A percentile compares a stretch with the other conserved stretches of the same genome.
Conservation (phyloP, 495 filamentous ascomycete species). For the Penicillium antarcticum region DNA sequence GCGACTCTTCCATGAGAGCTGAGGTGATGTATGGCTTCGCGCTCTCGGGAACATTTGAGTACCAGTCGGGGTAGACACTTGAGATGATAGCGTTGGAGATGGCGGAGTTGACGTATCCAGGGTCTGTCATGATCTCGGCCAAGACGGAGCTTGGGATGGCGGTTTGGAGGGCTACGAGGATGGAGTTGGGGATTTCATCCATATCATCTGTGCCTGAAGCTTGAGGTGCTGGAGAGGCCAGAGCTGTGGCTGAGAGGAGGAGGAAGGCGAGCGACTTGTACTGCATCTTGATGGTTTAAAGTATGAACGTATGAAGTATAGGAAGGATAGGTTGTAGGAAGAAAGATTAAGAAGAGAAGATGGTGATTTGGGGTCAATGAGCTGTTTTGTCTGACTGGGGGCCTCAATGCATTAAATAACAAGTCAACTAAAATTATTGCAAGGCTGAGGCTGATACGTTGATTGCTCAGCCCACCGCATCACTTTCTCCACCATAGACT, state of each 20-base stretch:
- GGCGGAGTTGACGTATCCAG: constrained; percentile 2
- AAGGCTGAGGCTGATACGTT: not conserved
- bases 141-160: constrained; percentile 15
- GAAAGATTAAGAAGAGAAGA: not conserved
- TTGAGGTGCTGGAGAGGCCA: constrained; percentile 16
- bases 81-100: constrained; percentile 10
- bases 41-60: constrained; percentile 17
- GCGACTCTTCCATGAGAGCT: constrained; percentile 10
- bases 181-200: constrained; percentile 6
- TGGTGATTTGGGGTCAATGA: not conserved
- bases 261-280: constrained; percentile 18
- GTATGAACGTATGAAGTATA: not conserved
- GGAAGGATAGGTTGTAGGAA: not conserved
- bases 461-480: not conserved
- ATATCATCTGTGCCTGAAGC: not conserved
- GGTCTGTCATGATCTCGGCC: constrained; percentile 1
- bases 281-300: constrained; percentile 17
- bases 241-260: constrained; percentile 14
- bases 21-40: constrained; percentile 16
- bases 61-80: constrained; percentile 19
- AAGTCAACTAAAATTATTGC: too few relatives aligned
- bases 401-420: too few relatives aligned
- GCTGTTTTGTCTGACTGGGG: too few relatives aligned
- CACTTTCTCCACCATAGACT: not conserved
- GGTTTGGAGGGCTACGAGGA: constrained; percentile 13